These are phyloP conservation scores for Echeveria elegans DNA, from an alignment of 164 flowering plant species.

Conservation along the genomic window DNA sequence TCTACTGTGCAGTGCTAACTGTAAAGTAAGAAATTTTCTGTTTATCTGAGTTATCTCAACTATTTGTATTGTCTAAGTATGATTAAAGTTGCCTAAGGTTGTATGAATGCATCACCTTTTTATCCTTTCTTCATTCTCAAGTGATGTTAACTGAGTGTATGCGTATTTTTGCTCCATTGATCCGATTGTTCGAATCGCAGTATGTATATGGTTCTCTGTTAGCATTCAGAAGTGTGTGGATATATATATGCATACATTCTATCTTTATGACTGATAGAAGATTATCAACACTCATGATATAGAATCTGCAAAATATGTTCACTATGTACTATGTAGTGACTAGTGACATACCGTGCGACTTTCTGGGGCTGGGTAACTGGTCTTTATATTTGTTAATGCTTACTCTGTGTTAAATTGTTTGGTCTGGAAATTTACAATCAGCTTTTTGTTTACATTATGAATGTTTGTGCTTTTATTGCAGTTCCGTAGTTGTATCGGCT, in stretches of 20 bases:
- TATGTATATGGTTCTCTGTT: not conserved
- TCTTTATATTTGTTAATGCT: not conserved
- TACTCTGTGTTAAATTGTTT: not conserved
- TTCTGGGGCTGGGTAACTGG: not conserved
- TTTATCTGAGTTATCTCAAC: not conserved
- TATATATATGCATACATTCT: not conserved
- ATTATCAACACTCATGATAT: not conserved
- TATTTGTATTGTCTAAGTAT: no score
- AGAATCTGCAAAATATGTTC: not conserved
- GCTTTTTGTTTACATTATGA: not conserved
- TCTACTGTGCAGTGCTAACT: slow-evolving; percentile 74
- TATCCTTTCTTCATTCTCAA: not conserved
- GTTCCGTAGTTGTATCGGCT: slow-evolving; percentile 80
- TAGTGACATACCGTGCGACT: not conserved
- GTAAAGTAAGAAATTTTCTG: slow-evolving; percentile 49
- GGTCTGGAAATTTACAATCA: not conserved
- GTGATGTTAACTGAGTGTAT: no score
- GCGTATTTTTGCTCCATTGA: not conserved
- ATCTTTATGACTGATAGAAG: not conserved
- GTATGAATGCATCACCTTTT: not conserved
- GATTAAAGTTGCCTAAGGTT: no score
- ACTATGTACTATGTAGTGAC: not conserved
- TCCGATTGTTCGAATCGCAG: not conserved
- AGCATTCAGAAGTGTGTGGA: not conserved
- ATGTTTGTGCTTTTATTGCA: slow-evolving; percentile 28